Percentiles rank a stretch among this genome's conserved stretches.
Evolutionary conservation across 2,329 filamentous ascomycete species (phyloP).

Genomic region (Ilyonectria sp.): DNA sequence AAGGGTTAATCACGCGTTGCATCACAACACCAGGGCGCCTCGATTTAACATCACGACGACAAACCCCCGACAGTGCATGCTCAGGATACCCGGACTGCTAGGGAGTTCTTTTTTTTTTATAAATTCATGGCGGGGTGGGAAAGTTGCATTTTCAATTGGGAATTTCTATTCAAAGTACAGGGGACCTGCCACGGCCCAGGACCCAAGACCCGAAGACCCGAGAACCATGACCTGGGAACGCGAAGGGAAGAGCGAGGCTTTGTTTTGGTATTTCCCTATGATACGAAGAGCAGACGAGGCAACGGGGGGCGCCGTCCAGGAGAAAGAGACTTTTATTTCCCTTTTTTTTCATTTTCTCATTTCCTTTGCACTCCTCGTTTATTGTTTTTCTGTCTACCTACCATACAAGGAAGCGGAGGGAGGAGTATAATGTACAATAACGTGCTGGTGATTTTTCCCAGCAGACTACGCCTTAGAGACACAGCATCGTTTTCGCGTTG

Average conservation of each 20-base stretch:
- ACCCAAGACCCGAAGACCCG: background rate
- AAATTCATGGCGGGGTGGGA: conserved; percentile 24
- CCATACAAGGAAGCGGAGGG: background rate
- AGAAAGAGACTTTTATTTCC: background rate
- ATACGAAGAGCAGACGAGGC: conserved; percentile 11
- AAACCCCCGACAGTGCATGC: conserved; percentile 24
- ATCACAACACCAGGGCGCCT: background rate
- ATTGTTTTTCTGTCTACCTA: background rate
- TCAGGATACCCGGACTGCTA: conserved; percentile 33
- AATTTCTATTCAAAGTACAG: conserved; percentile 20
- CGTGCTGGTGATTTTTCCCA: conserved; percentile 3
- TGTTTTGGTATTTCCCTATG: background rate
- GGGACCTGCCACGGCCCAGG: background rate
- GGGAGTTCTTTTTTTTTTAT: conserved; percentile 18
- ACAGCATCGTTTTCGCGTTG: background rate
- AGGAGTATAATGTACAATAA: conserved; percentile 13
- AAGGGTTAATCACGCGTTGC: conserved; percentile 8
- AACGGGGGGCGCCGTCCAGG: background rate
- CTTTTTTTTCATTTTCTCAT: conserved; percentile 22
- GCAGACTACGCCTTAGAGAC: conserved; percentile 6
- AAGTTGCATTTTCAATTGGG: conserved; percentile 22
- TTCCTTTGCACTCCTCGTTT: conserved; percentile 12
- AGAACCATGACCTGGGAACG: conserved; percentile 8
- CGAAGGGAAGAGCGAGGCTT: conserved; percentile 15
- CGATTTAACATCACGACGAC: conserved; percentile 16